These are phyloP conservation scores for Metschnikowia lunata DNA, from an alignment of 805 yeast species.

Conservation along the genomic window DNA sequence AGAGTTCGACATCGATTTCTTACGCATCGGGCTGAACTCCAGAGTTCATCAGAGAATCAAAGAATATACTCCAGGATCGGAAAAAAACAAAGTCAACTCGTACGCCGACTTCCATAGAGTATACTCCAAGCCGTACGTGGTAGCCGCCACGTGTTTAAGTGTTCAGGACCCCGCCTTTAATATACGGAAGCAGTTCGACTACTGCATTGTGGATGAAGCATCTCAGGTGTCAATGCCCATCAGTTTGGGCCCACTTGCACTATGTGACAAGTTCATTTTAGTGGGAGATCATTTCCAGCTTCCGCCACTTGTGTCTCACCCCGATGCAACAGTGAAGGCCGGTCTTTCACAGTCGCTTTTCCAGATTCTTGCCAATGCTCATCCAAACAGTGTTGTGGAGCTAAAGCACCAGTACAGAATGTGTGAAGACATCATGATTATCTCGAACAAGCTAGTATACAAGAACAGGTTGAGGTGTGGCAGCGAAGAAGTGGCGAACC, in stretches of 20 bases:
- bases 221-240: slow-evolving; percentile 92
- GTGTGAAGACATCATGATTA: slow-evolving; percentile 82
- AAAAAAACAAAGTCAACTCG: slow-evolving; percentile 26
- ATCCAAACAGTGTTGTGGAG: slow-evolving; percentile 73
- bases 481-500: slow-evolving; percentile 54
- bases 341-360: slow-evolving; percentile 78
- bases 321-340: slow-evolving; percentile 55
- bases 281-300: slow-evolving; percentile 97
- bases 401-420: slow-evolving; percentile 84
- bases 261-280: slow-evolving; percentile 72
- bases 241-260: slow-evolving; percentile 80
- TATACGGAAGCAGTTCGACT: slow-evolving; percentile 63
- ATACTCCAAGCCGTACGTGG: slow-evolving; percentile 60
- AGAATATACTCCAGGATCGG: slow-evolving; percentile 45
- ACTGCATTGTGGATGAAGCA: slow-evolving; percentile 94
- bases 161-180: slow-evolving; percentile 59
- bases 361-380: slow-evolving; percentile 62
- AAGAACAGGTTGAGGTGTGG: slow-evolving; percentile 78
- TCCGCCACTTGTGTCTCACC: slow-evolving; percentile 74
- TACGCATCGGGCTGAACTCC: slow-evolving; percentile 62
- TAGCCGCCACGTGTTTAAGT: slow-evolving; percentile 87
- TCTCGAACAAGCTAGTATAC: slow-evolving; percentile 78
- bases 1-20: slow-evolving; percentile 36
- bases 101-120: slow-evolving; percentile 44
- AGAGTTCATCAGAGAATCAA: slow-evolving; percentile 61